Conservation (phyloP, 768 basidiomycete species). For the Psilocybe cubensis region DNA sequence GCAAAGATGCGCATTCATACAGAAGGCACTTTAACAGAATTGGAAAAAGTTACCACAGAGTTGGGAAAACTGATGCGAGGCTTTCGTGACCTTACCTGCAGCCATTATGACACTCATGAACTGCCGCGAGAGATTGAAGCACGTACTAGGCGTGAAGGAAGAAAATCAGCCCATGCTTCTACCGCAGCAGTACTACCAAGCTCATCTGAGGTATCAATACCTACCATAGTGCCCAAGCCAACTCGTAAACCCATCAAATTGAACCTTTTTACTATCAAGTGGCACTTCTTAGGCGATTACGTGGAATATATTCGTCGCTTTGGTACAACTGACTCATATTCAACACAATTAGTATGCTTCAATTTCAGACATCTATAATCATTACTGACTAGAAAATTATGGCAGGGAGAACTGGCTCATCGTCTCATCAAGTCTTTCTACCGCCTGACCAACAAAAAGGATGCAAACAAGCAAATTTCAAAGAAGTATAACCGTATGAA, state of each 20-base stretch:
- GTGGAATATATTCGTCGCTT: slow-evolving; percentile 26
- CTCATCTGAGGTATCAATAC: background rate
- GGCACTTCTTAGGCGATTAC: slow-evolving; percentile 43
- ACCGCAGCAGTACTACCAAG: background rate
- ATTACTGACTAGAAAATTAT: background rate
- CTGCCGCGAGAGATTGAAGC: slow-evolving; percentile 41
- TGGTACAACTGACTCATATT: slow-evolving; percentile 43
- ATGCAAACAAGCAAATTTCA: slow-evolving; percentile 31
- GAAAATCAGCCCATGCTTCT: background rate
- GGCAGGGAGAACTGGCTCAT: slow-evolving; percentile 50
- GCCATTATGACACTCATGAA: slow-evolving; percentile 32
- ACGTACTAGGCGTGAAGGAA: slow-evolving; percentile 19
- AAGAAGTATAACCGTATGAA: slow-evolving; percentile 4
- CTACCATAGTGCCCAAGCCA: background rate
- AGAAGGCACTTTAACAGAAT: slow-evolving; percentile 21
- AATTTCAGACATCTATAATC: background rate
- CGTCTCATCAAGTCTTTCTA: slow-evolving; percentile 40
- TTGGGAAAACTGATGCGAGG: slow-evolving; percentile 32
- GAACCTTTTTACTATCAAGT: slow-evolving; percentile 39
- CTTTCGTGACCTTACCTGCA: slow-evolving; percentile 32
- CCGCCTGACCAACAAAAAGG: slow-evolving; percentile 35
- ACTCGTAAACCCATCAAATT: slow-evolving; percentile 20
- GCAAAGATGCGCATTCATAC: slow-evolving; percentile 38
- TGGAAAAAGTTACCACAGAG: slow-evolving; percentile 27
- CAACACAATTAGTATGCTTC: slow-evolving; percentile 40